These are phyloP conservation scores for Fusarium marasasianum DNA, from an alignment of 2,329 filamentous ascomycete species.

Conservation along the genomic window DNA sequence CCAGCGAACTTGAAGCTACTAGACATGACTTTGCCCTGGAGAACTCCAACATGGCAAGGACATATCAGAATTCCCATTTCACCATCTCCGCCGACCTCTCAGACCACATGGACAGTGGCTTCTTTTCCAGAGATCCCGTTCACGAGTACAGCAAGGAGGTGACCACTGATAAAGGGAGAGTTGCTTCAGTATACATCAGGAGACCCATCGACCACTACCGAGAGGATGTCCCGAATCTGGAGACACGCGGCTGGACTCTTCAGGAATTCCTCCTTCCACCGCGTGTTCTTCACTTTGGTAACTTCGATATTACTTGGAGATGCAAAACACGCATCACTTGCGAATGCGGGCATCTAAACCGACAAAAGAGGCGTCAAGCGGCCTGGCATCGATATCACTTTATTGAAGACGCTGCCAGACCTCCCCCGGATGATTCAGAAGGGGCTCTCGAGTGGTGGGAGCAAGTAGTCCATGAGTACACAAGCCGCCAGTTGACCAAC, in stretches of 20 bases:
- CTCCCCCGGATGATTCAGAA: not conserved
- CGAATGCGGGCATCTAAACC: not conserved
- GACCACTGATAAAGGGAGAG: not conserved
- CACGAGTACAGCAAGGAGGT: not conserved
- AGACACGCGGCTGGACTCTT: not conserved
- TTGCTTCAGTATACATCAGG: not conserved
- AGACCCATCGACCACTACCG: not conserved
- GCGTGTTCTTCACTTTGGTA: not conserved
- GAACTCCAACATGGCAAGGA: not conserved
- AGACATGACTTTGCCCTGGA: not conserved
- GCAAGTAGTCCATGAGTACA: not conserved
- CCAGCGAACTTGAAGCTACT: not conserved
- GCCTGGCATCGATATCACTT: not conserved
- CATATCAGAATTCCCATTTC: not conserved
- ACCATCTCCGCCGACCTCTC: not conserved
- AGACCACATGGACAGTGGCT: not conserved
- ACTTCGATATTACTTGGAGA: not conserved
- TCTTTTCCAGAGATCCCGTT: not conserved
- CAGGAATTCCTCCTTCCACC: not conserved
- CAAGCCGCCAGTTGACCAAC: not conserved
- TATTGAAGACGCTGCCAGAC: not conserved
- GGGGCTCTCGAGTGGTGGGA: not conserved
- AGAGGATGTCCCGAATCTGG: not conserved
- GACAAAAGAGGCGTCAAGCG: rapidly evolving
- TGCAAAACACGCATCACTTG: not conserved